Evolutionary conservation across 176 grass and related monocot species (phyloP).

Genomic region (Rhynchospora tenuis): DNA sequence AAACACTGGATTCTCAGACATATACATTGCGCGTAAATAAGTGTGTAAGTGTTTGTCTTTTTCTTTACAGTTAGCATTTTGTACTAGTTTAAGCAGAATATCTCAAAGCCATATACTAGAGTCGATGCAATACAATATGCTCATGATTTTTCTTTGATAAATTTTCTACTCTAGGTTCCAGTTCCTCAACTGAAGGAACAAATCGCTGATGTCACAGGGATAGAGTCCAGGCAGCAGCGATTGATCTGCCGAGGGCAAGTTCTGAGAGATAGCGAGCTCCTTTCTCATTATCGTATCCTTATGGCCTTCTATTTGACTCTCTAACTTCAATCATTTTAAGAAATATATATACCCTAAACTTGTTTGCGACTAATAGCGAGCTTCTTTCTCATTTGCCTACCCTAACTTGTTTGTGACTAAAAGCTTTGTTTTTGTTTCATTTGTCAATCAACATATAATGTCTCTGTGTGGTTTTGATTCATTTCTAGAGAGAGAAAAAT

Average conservation of each 20-base stretch:
- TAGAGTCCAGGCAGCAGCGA: slow-evolving; percentile 88
- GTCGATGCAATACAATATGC: background rate
- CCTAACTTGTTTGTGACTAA: too few species aligned
- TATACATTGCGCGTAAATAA: slow-evolving; percentile 90
- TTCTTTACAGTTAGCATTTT: background rate
- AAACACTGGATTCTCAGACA: slow-evolving; percentile 95
- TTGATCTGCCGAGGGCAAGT: slow-evolving; percentile 90
- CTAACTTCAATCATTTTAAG: background rate
- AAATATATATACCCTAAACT: background rate
- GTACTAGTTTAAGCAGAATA: background rate
- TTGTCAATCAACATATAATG: too few species aligned
- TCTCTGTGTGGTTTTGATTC: too few species aligned
- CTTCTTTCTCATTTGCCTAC: too few species aligned
- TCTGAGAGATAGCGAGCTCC: slow-evolving; percentile 90
- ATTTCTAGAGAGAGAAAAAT: too few species aligned
- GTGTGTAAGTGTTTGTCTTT: slow-evolving; percentile 56
- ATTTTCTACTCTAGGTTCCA: slow-evolving; percentile 56
- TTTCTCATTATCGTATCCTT: slow-evolving; percentile 97
- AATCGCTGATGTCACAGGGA: slow-evolving; percentile 84
- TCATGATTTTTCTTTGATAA: slow-evolving; percentile 12
- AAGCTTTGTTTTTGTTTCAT: too few species aligned
- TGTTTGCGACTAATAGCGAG: too few species aligned
- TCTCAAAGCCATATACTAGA: background rate
- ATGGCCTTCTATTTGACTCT: slow-evolving; percentile 2
- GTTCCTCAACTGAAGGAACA: slow-evolving; percentile 90